Conservation (phyloP, 2,329 filamentous ascomycete genomes). For the Fusarium sp. region DNA sequence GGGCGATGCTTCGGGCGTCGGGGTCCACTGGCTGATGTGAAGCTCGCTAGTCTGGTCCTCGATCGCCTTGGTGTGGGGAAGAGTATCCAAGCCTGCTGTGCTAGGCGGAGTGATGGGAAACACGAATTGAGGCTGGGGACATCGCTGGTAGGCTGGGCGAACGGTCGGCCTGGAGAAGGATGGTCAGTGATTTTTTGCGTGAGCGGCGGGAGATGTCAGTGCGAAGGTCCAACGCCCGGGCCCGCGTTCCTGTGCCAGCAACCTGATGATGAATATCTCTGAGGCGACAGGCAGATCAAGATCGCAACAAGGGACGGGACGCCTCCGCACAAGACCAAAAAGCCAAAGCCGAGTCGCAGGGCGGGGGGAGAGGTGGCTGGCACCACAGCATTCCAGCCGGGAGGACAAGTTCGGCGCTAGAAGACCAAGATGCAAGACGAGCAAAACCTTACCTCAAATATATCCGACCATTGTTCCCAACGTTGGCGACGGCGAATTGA, state of each 20-base stretch:
- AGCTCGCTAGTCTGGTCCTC: conserved; percentile 49
- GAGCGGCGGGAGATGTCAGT: conserved; percentile 30
- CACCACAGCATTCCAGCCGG: conserved; percentile 29
- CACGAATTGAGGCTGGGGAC: conserved; percentile 72
- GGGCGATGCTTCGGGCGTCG: conserved; percentile 58
- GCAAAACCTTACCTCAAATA: conserved; percentile 77
- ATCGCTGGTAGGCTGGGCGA: conserved; percentile 73
- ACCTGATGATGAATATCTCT: conserved; percentile 26
- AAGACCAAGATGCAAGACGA: conserved; percentile 7
- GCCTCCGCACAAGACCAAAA: conserved; percentile 32
- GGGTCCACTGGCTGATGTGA: conserved; percentile 60
- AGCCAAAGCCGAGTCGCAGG: conserved; percentile 27
- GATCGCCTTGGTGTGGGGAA: conserved; percentile 51
- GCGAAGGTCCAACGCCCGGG: conserved; percentile 16
- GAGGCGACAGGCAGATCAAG: conserved; percentile 19
- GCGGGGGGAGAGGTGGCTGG: conserved; percentile 35
- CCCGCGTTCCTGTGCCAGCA: conserved; percentile 29
- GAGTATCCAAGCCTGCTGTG: conserved; percentile 69
- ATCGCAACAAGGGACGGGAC: conserved; percentile 31
- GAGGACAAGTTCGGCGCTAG: conserved; percentile 24
- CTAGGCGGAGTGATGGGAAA: conserved; percentile 75
- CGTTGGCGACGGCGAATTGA: conserved; percentile 85
- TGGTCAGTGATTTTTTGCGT: conserved; percentile 37
- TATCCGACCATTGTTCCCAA: conserved; percentile 87
- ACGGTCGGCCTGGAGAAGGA: conserved; percentile 68